phyloP scores from a whole-genome alignment of 2,329 filamentous ascomycete species.

The Sporothrix pallida region DNA sequence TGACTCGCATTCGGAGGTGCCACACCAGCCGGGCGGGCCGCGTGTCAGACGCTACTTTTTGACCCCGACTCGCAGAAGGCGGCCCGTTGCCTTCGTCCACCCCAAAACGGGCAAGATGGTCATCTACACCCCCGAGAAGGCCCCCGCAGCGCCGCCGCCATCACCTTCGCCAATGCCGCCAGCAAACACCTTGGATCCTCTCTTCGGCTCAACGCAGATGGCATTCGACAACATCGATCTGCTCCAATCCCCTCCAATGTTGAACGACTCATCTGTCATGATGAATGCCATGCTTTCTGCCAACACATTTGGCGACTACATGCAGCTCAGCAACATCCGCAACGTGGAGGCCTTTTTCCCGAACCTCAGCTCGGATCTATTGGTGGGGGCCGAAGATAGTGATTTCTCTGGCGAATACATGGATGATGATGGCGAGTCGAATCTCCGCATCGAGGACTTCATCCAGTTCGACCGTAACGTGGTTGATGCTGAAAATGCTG shows the following conservation, averaged over 20 bases:
- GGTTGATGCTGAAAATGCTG: conserved; percentile 45
- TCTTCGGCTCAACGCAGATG: neutral
- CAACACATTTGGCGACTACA: conserved; percentile 61
- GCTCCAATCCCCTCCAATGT: conserved; percentile 58
- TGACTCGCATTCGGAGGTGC: conserved; percentile 58
- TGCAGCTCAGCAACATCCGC: conserved; percentile 69
- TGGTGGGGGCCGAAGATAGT: conserved; percentile 56
- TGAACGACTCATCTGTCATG: conserved; percentile 76
- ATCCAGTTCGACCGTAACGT: conserved; percentile 64
- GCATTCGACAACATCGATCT: neutral
- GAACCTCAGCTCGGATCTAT: conserved; percentile 63
- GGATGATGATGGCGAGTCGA: conserved; percentile 70
- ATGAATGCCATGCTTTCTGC: conserved; percentile 72
- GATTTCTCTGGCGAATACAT: conserved; percentile 58
- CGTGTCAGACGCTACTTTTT: conserved; percentile 62
- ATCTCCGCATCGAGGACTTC: conserved; percentile 73
- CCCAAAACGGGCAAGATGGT: conserved; percentile 65
- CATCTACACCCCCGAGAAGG: conserved; percentile 63
- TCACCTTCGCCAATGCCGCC: neutral
- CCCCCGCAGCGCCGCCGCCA: conserved; percentile 16
- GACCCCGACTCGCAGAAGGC: conserved; percentile 56
- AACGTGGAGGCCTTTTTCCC: conserved; percentile 79
- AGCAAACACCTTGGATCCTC: conserved; percentile 13
- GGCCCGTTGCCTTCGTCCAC: conserved; percentile 65
- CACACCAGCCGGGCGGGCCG: conserved; percentile 56